Evolutionary conservation across 108 stramenopile species (phyloP), one percentile per base, ranked within the genome.

Genomic region (Fragilariopsis cylindrus): DNA sequence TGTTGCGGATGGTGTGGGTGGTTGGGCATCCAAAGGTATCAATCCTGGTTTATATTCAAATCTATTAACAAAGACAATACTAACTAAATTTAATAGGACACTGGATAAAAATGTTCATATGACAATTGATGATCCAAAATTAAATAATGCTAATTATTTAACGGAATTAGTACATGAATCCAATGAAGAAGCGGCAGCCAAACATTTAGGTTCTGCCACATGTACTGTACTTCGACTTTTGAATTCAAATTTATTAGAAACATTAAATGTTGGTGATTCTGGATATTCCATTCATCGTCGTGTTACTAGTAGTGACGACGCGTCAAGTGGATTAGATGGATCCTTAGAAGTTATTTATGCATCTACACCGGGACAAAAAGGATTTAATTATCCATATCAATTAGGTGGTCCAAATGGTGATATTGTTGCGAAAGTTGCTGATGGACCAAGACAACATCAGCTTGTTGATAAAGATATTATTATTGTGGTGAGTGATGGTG

Each of bases 1-100:
- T 53, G 77, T 78, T 7, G 77, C 77, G 2, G 77, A 78, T 50
- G 77, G 77, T 4, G 77, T 78, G 3, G 77, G 77, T 16, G 77
- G 77, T 15, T 78, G 77, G 77, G 77, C 77, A 3, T 47, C 53
- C 3, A 45, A 66, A 4, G 68, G 60, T 15, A 65, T 78, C 13
- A 78, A 78, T 57, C 77, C 77, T 12, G 77, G 71, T 1, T 21
- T 72, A 46, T 78, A 72, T 60, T 70, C 68, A 13, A 64, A 65
- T 3, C 13, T 57, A 65, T 53, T 78, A 18, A 72, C 71, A 7
- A 44, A 43, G 0, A 72, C 63, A 0, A 69, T 78, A 3, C 41
- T 71, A 4, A 48, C 64, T 5, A 7, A 55, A 3, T 70, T 49
- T 18, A 18, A 55, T 30, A 16, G 6, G 39, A 43, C 45, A 12